Conservation (phyloP, 2,329 filamentous ascomycete genomes). For the Aspergillus piperis region DNA sequence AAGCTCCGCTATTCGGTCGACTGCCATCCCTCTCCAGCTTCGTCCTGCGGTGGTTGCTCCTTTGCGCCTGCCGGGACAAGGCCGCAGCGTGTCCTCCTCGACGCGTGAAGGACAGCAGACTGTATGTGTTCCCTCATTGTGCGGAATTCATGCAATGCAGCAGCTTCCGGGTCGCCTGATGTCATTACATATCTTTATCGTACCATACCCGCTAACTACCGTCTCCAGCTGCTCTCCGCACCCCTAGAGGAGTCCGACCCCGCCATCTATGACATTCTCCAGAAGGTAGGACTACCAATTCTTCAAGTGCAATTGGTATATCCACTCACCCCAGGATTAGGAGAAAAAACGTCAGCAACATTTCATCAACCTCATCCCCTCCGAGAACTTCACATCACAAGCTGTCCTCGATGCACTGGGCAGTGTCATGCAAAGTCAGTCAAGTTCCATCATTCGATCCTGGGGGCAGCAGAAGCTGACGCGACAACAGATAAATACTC, state of each 20-base stretch:
- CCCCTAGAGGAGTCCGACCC: slow-evolving; percentile 84
- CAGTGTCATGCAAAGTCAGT: slow-evolving; percentile 89
- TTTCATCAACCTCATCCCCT: slow-evolving; percentile 96
- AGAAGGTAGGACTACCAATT: slow-evolving; percentile 63
- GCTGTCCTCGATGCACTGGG: slow-evolving; percentile 88
- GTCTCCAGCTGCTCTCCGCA: slow-evolving; percentile 70
- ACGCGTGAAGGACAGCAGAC: slow-evolving; percentile 46
- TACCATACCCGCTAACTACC: slow-evolving; percentile 11
- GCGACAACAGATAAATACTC: slow-evolving; percentile 81
- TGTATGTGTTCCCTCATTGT: slow-evolving; percentile 26
- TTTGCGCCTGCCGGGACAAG: slow-evolving; percentile 29
- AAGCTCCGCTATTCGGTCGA: slow-evolving; percentile 31
- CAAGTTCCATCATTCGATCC: neutral
- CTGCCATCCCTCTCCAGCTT: slow-evolving; percentile 21
- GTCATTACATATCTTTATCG: slow-evolving; percentile 3
- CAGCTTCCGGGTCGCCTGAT: slow-evolving; percentile 4
- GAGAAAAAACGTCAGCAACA: slow-evolving; percentile 96
- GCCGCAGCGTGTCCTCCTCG: slow-evolving; percentile 42
- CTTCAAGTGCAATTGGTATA: slow-evolving; percentile 2
- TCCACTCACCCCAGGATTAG: slow-evolving; percentile 48
- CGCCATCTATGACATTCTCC: slow-evolving; percentile 81
- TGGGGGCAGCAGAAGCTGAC: slow-evolving; percentile 27
- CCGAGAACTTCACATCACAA: slow-evolving; percentile 93
- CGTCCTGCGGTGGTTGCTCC: slow-evolving; percentile 25
- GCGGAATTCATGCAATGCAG: neutral